These are phyloP conservation scores for Metarhizium brunneum DNA, from an alignment of 2,329 filamentous ascomycete species.

Conservation along the genomic window DNA sequence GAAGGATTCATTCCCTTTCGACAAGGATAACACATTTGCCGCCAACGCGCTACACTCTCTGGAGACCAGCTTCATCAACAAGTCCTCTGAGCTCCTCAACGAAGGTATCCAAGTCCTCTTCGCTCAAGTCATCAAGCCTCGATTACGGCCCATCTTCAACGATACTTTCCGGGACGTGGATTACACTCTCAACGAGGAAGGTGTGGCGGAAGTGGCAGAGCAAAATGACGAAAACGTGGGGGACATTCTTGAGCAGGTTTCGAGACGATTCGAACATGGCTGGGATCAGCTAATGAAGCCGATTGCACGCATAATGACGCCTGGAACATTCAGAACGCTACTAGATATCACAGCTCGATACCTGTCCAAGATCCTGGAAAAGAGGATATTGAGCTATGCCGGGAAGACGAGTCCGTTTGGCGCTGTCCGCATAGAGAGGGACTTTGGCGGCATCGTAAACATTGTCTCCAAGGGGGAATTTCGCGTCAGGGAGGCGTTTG, in stretches of 20 bases:
- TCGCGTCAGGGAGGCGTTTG: constrained; percentile 67
- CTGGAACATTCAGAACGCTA: constrained; percentile 65
- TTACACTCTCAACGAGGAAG: constrained; percentile 62
- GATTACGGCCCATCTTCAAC: constrained; percentile 72
- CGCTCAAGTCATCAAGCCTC: constrained; percentile 75
- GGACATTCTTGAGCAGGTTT: constrained; percentile 56
- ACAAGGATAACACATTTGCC: constrained; percentile 63
- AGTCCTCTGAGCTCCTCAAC: constrained; percentile 70
- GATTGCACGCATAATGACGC: constrained; percentile 74
- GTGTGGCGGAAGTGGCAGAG: constrained; percentile 45
- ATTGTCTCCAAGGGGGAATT: constrained; percentile 65
- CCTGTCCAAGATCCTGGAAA: constrained; percentile 73
- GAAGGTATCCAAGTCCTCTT: constrained; percentile 84
- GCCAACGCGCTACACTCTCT: constrained; percentile 58
- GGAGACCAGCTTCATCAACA: constrained; percentile 62
- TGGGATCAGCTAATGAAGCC: constrained; percentile 85
- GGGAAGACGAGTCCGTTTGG: constrained; percentile 74
- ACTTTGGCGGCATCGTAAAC: constrained; percentile 67
- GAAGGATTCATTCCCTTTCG: constrained; percentile 67
- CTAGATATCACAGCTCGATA: constrained; percentile 66
- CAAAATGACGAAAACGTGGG: constrained; percentile 46
- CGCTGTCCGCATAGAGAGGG: constrained; percentile 73
- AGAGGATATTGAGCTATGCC: constrained; percentile 72
- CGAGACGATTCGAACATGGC: constrained; percentile 69
- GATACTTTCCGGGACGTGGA: constrained; percentile 90